A percentile compares a stretch with the other conserved stretches of the same genome.
These are phyloP conservation scores for Phytophthora melonis DNA, from an alignment of 352 stramenopile genomes.

Conservation along the genomic window DNA sequence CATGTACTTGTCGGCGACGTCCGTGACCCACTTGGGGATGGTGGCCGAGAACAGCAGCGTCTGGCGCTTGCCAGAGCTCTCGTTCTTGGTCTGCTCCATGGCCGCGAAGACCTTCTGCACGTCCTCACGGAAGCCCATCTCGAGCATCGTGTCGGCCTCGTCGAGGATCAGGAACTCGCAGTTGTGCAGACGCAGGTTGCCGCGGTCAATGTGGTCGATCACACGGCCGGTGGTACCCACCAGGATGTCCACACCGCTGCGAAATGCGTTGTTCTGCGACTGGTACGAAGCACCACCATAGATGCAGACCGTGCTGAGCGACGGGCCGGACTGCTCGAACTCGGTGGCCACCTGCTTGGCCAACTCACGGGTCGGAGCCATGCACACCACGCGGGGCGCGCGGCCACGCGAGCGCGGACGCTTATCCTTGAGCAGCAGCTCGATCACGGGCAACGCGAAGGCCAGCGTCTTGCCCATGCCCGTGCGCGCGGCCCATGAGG, in stretches of 20 bases:
- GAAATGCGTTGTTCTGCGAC: conserved; percentile 90
- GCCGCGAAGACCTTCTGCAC: conserved; percentile 94
- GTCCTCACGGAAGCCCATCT: conserved; percentile 97
- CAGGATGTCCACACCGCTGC: conserved; percentile 92
- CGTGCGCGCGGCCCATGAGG: conserved; percentile 96
- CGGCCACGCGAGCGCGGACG: conserved; percentile 75
- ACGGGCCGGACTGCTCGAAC: conserved; percentile 85
- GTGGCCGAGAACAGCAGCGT: conserved; percentile 95
- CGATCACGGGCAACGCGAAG: conserved; percentile 97
- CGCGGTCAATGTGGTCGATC: conserved; percentile 94
- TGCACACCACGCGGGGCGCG: conserved; percentile 94
- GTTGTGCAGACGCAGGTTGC: conserved; percentile 89
- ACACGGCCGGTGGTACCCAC: conserved; percentile 94
- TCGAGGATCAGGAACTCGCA: conserved; percentile 94
- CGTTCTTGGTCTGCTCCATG: conserved; percentile 78
- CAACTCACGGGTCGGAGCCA: conserved; percentile 98
- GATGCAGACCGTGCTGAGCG: conserved; percentile 89
- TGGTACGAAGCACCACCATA: conserved; percentile 94
- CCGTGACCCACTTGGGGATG: conserved; percentile 93
- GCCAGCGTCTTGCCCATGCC: conserved; percentile 99
- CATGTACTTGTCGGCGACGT: conserved; percentile 94
- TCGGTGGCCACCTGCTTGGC: conserved; percentile 96
- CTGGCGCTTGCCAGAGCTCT: conserved; percentile 67
- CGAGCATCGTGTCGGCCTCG: conserved; percentile 96
- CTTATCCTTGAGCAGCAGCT: conserved; percentile 90